Base-by-base conservation (phyloP, 257 asterid genomes). In the Forsythia viridissima region DNA sequence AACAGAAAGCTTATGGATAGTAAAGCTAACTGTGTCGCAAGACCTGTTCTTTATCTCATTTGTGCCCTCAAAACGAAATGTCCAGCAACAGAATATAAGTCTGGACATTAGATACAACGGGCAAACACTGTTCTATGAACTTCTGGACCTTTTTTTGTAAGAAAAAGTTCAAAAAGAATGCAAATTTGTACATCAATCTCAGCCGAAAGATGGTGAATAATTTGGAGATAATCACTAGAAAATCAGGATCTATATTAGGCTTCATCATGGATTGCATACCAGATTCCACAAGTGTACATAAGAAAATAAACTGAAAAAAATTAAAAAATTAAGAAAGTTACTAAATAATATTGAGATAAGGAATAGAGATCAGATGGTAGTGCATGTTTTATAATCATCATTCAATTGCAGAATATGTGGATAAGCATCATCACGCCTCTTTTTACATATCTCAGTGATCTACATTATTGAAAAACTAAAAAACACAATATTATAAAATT, bases 121-220 rank as follows among this genome's bases (percentile, higher is more conserved):
- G 97, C 93, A 86, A 20, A 42, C 1, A 12, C 9, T 8, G 10
- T 52, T 21, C 2, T 12, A 6, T 38, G 3, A 71, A 24, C 8
- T 18, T 30, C 9, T 8, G n/a, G 4, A 43, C 48, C 18, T 39
- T 40, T n/a, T 1, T 37, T 30, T 30, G n/a, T n/a, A n/a, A n/a
- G n/a, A n/a, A n/a, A n/a, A n/a, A n/a, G n/a, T 30, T 30, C 2
- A 3, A 40, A 9, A 8, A 4, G 40, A 51, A 36, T 0, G 3
- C 36, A 74, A 0, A 40, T 6, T 24, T 40, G 72, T 57, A 39
- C 8, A 71, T 88, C 94, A 90, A 88, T 86, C 97, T 86, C 98
- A 93, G 93, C 81, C 94, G 92, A 93, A 93, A 92, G 96, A 93
- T 93, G 92, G 93, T 93, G 97, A 89, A 73, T 38, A 72, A 83